Percentiles rank a stretch among this genome's conserved stretches.
phyloP scores from a whole-genome alignment of 2,329 filamentous ascomycete genomes.

The Beauveria varroae region DNA sequence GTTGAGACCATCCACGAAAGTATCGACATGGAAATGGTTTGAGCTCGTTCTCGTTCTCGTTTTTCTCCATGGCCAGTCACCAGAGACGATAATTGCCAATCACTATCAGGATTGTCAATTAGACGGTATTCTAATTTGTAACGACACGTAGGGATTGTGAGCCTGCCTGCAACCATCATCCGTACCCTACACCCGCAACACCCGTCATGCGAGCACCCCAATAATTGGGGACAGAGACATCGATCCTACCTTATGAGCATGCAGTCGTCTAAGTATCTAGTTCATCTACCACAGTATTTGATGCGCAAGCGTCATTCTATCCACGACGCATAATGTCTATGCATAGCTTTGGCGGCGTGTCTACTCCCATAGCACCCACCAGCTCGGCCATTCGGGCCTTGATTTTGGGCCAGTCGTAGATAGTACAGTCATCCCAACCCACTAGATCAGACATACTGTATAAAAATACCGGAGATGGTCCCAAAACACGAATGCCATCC shows the following conservation, averaged over 20 bases:
- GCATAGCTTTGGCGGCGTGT: slow-evolving; percentile 48
- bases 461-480: slow-evolving; percentile 30
- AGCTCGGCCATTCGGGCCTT: slow-evolving; percentile 61
- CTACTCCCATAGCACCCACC: slow-evolving; percentile 56
- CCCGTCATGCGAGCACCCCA: not conserved
- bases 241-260: not conserved
- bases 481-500: slow-evolving; percentile 48
- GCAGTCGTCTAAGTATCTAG: not conserved
- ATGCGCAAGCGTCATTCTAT: not conserved
- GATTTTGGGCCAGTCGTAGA: slow-evolving; percentile 42
- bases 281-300: not conserved
- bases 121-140: no score
- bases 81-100: no score
- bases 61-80: no score
- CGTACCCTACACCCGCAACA: not conserved
- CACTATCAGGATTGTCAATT: no score
- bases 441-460: slow-evolving; percentile 45
- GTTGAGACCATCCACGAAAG: no score
- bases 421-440: slow-evolving; percentile 48
- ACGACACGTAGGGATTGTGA: no score
- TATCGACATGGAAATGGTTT: no score
- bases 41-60: no score
- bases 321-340: slow-evolving; percentile 42
- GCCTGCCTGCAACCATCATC: no score
- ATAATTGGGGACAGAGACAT: no score